Evolutionary conservation across 208 protist genomes (phyloP).

Genomic region (Borovskyia barvae): DNA sequence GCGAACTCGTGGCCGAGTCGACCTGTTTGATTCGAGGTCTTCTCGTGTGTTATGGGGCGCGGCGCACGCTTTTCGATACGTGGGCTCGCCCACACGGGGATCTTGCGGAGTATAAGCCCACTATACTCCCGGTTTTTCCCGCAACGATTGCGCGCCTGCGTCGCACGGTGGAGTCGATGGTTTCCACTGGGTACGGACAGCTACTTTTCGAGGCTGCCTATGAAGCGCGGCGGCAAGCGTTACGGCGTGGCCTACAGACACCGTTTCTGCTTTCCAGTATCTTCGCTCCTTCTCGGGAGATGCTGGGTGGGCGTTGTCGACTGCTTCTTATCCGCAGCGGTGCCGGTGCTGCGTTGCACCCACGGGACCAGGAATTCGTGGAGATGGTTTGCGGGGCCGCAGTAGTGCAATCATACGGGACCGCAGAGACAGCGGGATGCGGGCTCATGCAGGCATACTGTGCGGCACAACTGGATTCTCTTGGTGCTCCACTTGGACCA

Average conservation of each 20-base stretch:
- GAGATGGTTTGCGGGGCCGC: conserved; percentile 57
- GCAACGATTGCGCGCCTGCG: conserved; percentile 60
- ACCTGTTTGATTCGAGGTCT: conserved; percentile 38
- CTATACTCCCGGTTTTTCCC: conserved; percentile 59
- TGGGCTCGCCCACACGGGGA: conserved; percentile 64
- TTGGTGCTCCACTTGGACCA: conserved; percentile 47
- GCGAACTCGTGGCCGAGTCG: conserved; percentile 60
- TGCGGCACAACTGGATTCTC: conserved; percentile 19
- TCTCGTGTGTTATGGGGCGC: conserved; percentile 65
- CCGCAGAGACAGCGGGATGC: conserved; percentile 48
- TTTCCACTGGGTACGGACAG: conserved; percentile 36
- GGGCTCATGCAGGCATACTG: conserved; percentile 37
- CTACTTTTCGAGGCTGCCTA: conserved; percentile 71
- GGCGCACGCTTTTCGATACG: conserved; percentile 44
- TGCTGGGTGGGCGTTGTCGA: conserved; percentile 75
- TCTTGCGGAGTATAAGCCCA: conserved; percentile 65
- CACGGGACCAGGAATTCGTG: conserved; percentile 64
- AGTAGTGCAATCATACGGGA: conserved; percentile 53
- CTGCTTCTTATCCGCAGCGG: conserved; percentile 34
- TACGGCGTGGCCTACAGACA: conserved; percentile 64
- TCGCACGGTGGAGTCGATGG: conserved; percentile 36
- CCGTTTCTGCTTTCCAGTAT: conserved; percentile 74
- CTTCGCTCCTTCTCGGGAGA: conserved; percentile 60
- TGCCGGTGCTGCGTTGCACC: conserved; percentile 50
- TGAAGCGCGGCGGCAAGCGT: conserved; percentile 41